These are phyloP conservation scores for Xylaria longipes DNA, from an alignment of 495 filamentous ascomycete species.

Conservation along the genomic window DNA sequence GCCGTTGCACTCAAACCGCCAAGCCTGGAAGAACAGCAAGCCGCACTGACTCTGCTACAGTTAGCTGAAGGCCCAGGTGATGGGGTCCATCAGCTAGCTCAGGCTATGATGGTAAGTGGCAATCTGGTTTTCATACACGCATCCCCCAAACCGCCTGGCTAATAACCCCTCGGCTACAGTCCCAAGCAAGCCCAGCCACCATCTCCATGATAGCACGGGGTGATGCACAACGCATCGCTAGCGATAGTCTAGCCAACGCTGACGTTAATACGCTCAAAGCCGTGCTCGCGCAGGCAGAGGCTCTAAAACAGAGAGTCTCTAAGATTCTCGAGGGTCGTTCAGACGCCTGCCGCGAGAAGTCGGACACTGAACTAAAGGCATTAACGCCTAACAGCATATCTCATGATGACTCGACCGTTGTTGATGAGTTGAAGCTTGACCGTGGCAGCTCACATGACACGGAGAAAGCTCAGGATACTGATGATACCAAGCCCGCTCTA, in stretches of 20 bases:
- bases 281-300: constrained; percentile 38
- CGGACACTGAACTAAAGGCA: constrained; percentile 16
- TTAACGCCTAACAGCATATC: constrained; percentile 25
- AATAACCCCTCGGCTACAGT: constrained; percentile 38
- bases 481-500: constrained; percentile 14
- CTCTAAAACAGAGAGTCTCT: constrained; percentile 27
- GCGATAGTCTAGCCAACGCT: constrained; percentile 29
- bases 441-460: constrained; percentile 7
- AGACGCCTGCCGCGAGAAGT: constrained; percentile 10
- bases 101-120: constrained; percentile 53
- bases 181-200: constrained; percentile 42
- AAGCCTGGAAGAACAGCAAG: constrained; percentile 55
- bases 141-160: not conserved
- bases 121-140: not conserved
- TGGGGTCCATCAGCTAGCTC: constrained; percentile 44
- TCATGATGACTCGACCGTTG: constrained; percentile 25
- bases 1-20: constrained; percentile 22
- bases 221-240: constrained; percentile 39
- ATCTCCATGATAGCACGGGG: constrained; percentile 46
- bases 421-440: constrained; percentile 28
- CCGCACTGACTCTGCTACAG: constrained; percentile 62
- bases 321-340: constrained; percentile 28
- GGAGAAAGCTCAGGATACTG: constrained; percentile 13
- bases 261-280: constrained; percentile 36
- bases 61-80: constrained; percentile 43